A percentile compares a stretch with the other conserved stretches of the same genome.
Evolutionary conservation across 768 basidiomycete species (phyloP).

Genomic region (Lactarius quietus): DNA sequence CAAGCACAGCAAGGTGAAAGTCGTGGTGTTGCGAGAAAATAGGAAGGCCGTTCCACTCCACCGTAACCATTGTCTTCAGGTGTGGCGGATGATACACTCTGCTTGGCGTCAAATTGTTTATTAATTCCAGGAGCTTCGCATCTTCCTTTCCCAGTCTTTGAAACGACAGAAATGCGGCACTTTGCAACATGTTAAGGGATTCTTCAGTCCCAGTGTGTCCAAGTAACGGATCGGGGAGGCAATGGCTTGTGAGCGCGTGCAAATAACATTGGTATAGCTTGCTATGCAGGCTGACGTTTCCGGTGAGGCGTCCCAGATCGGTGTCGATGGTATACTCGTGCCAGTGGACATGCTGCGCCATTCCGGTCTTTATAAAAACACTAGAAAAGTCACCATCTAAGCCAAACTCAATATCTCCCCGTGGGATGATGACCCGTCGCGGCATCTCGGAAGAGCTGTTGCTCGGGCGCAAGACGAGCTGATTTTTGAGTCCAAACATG

Average conservation of each 20-base stretch:
- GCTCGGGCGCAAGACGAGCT: constrained; percentile 24
- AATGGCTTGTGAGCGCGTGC: constrained; percentile 47
- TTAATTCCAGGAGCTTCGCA: not conserved
- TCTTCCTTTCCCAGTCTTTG: constrained; percentile 30
- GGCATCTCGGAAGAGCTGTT: not conserved
- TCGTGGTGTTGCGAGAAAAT: constrained; percentile 12
- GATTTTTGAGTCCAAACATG: constrained; percentile 41
- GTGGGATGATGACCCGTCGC: constrained; percentile 11
- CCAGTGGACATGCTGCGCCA: constrained; percentile 18
- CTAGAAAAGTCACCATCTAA: not conserved
- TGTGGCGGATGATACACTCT: constrained; percentile 4
- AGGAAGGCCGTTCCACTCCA: constrained; percentile 4
- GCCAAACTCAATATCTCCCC: not conserved
- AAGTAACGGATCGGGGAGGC: constrained; percentile 43
- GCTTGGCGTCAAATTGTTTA: not conserved
- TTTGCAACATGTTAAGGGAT: constrained; percentile 39
- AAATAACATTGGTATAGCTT: constrained; percentile 41
- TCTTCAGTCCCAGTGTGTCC: constrained; percentile 44
- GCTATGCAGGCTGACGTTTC: constrained; percentile 31
- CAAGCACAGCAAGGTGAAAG: not conserved
- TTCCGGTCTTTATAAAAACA: not conserved
- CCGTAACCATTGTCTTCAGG: not conserved
- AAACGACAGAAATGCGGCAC: constrained; percentile 41
- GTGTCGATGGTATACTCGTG: constrained; percentile 34
- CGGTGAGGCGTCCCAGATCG: constrained; percentile 32